Conservation (phyloP, 345 rosid species). For the Arabidopsis thaliana region DNA sequence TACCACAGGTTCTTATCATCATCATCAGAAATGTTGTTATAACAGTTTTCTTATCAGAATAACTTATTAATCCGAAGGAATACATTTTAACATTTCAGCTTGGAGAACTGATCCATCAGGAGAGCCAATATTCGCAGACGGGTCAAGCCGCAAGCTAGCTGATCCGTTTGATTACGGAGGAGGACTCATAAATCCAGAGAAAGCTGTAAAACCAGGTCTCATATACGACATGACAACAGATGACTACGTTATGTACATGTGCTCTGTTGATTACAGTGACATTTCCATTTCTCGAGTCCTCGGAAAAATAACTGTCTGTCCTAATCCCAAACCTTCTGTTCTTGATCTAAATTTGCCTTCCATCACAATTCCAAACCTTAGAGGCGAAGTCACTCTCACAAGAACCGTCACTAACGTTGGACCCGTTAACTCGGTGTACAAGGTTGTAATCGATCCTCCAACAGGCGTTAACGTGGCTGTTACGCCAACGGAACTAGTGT, state of each 20-base stretch:
- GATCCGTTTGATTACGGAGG: constrained; percentile 64
- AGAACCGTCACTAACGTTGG: constrained; percentile 61
- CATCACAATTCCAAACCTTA: constrained; percentile 44
- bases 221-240: constrained; percentile 54
- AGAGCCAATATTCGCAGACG: constrained; percentile 54
- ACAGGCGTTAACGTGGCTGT: constrained; percentile 33
- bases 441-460: constrained; percentile 43
- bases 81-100: constrained; percentile 35
- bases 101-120: constrained; percentile 47
- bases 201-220: constrained; percentile 62
- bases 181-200: constrained; percentile 64
- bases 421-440: constrained; percentile 44
- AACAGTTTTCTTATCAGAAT: neutral
- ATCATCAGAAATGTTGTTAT: neutral
- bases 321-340: constrained; percentile 33
- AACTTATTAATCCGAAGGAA: neutral
- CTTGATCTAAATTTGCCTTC: constrained; percentile 58
- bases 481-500: constrained; percentile 37
- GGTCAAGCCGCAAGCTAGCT: constrained; percentile 45
- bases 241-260: constrained; percentile 56
- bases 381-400: constrained; percentile 28
- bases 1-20: constrained; percentile 49
- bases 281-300: constrained; percentile 53
- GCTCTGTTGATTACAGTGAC: constrained; percentile 52
- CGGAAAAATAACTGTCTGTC: constrained; percentile 43